Evolutionary conservation across 768 basidiomycete species (phyloP).

Genomic region (Auricularia cornea): DNA sequence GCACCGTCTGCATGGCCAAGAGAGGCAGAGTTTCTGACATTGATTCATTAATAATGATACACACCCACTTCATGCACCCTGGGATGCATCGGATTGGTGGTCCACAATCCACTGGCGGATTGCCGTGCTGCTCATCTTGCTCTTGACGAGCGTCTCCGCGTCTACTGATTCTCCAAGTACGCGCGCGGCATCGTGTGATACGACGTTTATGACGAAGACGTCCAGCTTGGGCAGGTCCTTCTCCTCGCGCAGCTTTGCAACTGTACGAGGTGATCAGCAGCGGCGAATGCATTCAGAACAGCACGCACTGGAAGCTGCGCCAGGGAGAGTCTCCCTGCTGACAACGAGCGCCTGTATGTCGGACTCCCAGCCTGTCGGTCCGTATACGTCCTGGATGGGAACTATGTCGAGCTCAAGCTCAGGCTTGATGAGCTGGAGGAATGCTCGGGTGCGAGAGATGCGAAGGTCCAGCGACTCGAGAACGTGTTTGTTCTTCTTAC

Average conservation of each 20-base stretch:
- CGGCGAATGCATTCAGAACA: not conserved
- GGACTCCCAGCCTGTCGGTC: constrained; percentile 82
- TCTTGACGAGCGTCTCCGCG: constrained; percentile 55
- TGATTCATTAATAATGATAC: no score
- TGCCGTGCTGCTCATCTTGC: constrained; percentile 92
- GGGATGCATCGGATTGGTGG: constrained; percentile 6
- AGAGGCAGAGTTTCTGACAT: no score
- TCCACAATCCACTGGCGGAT: constrained; percentile 81
- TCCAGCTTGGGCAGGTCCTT: constrained; percentile 51
- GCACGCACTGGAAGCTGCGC: constrained; percentile 65
- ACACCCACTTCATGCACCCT: no score
- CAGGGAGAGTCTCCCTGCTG: constrained; percentile 76
- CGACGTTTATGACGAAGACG: constrained; percentile 81
- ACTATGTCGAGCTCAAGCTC: constrained; percentile 58
- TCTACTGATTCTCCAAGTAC: constrained; percentile 50
- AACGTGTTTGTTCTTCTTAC: constrained; percentile 61
- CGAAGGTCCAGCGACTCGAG: constrained; percentile 56
- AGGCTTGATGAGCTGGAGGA: constrained; percentile 64
- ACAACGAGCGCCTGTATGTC: constrained; percentile 90
- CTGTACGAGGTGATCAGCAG: constrained; percentile 27
- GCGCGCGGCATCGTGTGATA: constrained; percentile 54
- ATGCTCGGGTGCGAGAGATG: constrained; percentile 48
- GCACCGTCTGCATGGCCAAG: no score
- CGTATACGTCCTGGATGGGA: constrained; percentile 76
- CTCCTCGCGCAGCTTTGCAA: constrained; percentile 51